Conservation (phyloP, 495 filamentous ascomycete genomes). For the Aspergillus sparsus region DNA sequence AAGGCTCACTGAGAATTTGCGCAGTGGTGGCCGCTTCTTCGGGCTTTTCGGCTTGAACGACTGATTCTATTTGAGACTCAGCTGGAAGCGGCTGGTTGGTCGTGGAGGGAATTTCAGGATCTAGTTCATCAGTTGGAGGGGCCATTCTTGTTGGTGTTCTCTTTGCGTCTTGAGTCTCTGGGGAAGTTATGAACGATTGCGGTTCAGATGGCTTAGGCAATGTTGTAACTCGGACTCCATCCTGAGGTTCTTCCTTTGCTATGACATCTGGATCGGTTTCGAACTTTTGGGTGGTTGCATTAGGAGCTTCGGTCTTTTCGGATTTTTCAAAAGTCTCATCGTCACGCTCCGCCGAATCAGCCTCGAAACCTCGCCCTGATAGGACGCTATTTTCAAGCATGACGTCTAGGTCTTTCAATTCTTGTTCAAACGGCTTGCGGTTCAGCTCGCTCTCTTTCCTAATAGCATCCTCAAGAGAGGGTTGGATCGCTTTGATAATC, state of each 20-base stretch:
- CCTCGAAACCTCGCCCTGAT: slow-evolving; percentile 43
- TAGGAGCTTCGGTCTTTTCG: slow-evolving; percentile 13
- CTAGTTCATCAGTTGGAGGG: neutral
- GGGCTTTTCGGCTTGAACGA: slow-evolving; percentile 12
- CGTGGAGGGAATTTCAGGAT: slow-evolving; percentile 2
- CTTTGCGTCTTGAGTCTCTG: slow-evolving; percentile 8
- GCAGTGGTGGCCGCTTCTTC: slow-evolving; percentile 24
- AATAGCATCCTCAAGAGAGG: slow-evolving; percentile 71
- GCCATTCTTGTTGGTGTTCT: neutral
- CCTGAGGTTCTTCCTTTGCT: slow-evolving; percentile 21
- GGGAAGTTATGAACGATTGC: slow-evolving; percentile 6
- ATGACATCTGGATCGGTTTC: slow-evolving; percentile 25
- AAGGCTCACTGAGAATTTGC: slow-evolving; percentile 28
- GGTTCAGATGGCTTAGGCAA: slow-evolving; percentile 11
- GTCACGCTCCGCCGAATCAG: slow-evolving; percentile 34
- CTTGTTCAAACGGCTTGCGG: slow-evolving; percentile 65
- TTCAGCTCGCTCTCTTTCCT: slow-evolving; percentile 77
- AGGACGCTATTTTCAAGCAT: slow-evolving; percentile 64
- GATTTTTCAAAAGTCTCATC: slow-evolving; percentile 26
- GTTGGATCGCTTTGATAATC: slow-evolving; percentile 78
- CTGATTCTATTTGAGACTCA: slow-evolving; percentile 18
- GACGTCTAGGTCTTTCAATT: slow-evolving; percentile 69
- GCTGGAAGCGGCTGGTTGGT: slow-evolving; percentile 13
- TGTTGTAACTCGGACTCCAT: slow-evolving; percentile 7
- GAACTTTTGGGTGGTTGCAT: slow-evolving; percentile 27